These are phyloP conservation scores for Lizonia empirigonia DNA, from an alignment of 2,329 filamentous ascomycete species.

Conservation along the genomic window DNA sequence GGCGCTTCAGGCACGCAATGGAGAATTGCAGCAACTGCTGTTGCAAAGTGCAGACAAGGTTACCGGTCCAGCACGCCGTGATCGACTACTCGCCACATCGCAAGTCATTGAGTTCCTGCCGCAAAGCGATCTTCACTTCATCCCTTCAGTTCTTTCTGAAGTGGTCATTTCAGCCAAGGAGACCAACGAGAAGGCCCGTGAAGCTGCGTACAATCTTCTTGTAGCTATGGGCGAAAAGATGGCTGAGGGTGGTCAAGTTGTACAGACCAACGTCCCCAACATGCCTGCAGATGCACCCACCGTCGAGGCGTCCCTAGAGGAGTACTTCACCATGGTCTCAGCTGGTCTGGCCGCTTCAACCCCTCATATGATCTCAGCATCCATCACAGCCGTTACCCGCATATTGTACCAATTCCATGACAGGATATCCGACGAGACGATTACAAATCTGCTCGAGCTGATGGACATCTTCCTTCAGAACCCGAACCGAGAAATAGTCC, in stretches of 20 bases:
- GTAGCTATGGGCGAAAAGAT: conserved; percentile 88
- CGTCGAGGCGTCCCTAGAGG: conserved; percentile 82
- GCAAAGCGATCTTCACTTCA: conserved; percentile 82
- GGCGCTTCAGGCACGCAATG: conserved; percentile 76
- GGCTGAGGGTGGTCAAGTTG: conserved; percentile 73
- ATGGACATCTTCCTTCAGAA: conserved; percentile 96
- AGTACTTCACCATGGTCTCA: conserved; percentile 98
- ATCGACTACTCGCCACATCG: conserved; percentile 81
- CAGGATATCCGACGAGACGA: conserved; percentile 69
- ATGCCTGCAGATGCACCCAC: conserved; percentile 82
- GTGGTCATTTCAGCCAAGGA: conserved; percentile 97
- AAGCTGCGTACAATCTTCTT: conserved; percentile 86
- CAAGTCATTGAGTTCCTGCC: conserved; percentile 82
- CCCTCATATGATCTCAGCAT: conserved; percentile 96
- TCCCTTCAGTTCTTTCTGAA: conserved; percentile 87
- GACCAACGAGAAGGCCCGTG: conserved; percentile 92
- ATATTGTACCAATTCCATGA: conserved; percentile 89
- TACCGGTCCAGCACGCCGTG: conserved; percentile 81
- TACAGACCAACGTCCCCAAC: conserved; percentile 83
- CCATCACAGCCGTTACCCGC: conserved; percentile 93
- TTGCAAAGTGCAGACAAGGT: conserved; percentile 81
- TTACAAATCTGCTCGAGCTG: conserved; percentile 86
- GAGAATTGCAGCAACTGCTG: conserved; percentile 81
- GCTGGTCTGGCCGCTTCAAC: conserved; percentile 91
- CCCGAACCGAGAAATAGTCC: conserved; percentile 95